Evolutionary conservation across 2,329 filamentous ascomycete species (phyloP).

Genomic region (Phialocephala sp.): DNA sequence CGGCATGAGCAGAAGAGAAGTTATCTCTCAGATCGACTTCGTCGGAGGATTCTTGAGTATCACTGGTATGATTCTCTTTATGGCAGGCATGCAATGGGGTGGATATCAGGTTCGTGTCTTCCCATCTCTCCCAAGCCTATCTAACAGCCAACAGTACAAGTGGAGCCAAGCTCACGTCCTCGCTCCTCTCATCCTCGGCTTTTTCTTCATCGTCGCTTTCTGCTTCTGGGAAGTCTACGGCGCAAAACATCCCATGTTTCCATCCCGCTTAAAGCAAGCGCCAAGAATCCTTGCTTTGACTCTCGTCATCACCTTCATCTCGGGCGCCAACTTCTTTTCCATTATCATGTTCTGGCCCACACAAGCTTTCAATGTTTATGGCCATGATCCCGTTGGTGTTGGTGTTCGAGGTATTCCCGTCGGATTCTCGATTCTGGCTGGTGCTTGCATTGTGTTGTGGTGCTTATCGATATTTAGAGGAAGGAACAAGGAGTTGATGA

Average conservation of each 20-base stretch:
- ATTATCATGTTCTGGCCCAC: conserved; percentile 62
- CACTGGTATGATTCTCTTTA: conserved; percentile 55
- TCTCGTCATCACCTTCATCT: conserved; percentile 63
- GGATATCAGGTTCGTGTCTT: conserved; percentile 49
- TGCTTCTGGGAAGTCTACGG: conserved; percentile 59
- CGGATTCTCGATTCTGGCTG: conserved; percentile 66
- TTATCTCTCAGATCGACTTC: conserved; percentile 55
- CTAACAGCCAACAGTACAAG: conserved; percentile 50
- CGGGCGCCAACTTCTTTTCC: conserved; percentile 56
- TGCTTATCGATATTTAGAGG: conserved; percentile 63
- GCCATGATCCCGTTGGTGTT: conserved; percentile 66
- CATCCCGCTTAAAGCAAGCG: conserved; percentile 59
- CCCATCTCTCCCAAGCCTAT: conserved; percentile 32
- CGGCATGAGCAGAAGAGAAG: conserved; percentile 45
- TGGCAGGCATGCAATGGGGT: conserved; percentile 61
- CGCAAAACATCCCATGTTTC: conserved; percentile 51
- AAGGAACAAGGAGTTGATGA: conserved; percentile 64
- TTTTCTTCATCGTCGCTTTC: conserved; percentile 52
- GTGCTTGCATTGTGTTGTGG: conserved; percentile 63
- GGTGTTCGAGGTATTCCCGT: conserved; percentile 70
- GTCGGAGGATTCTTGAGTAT: conserved; percentile 57
- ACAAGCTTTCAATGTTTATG: conserved; percentile 68
- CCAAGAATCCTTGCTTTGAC: conserved; percentile 57
- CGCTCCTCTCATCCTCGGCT: conserved; percentile 58
- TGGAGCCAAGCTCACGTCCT: conserved; percentile 63